Evolutionary conservation across 192 early-diverging fungal species (phyloP), one percentile per base, ranked within the genome.

Genomic region (Coemansia sp.): DNA sequence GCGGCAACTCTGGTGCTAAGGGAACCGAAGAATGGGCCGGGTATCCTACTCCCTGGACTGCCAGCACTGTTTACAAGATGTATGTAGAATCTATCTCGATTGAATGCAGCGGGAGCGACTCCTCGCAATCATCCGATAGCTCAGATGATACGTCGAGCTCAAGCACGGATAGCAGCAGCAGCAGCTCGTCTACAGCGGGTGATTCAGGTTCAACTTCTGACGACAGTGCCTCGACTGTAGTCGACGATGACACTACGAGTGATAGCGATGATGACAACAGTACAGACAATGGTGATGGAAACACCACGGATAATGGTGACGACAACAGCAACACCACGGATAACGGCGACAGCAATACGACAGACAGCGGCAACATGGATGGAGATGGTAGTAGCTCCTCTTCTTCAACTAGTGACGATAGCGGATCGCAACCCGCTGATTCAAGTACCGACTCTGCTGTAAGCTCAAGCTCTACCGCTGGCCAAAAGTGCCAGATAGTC

Each of bases 11-110:
- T 4, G 74, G 77, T 4, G 77, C 75, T 7, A 62, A 80, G 31
- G 84, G 82, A 19, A 88, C 87, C 0, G 37, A 58, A 23, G 74
- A 82, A 23, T 88, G 87, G 87, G 72, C 87, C 5, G 87, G 87
- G 0, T 75, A 68, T 9, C 83, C 85, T 13, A 88, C 87, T 13
- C 75, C 76, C 22, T 88, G 84, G 84, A 58, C 59, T 15, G 55
- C 62, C 4, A 54, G 27, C 41, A 75, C 63, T 19, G 50, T 56
- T 13, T 87, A 84, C 70, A 65, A 81, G 68, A 84, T 85, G 82
- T 71, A 57, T 17, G 74, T 87, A 17, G 82, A 85, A 50, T 77
- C 67, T 56, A 75, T 87, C 6, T 65, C 74, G n/a, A 61, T 85
- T 53, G 60, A 72, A 56, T 85, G 86, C 59, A 54, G 17, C 29